These are phyloP conservation scores for Verticillium tricorpus DNA, from an alignment of 2,329 filamentous ascomycete genomes.

Conservation along the genomic window DNA sequence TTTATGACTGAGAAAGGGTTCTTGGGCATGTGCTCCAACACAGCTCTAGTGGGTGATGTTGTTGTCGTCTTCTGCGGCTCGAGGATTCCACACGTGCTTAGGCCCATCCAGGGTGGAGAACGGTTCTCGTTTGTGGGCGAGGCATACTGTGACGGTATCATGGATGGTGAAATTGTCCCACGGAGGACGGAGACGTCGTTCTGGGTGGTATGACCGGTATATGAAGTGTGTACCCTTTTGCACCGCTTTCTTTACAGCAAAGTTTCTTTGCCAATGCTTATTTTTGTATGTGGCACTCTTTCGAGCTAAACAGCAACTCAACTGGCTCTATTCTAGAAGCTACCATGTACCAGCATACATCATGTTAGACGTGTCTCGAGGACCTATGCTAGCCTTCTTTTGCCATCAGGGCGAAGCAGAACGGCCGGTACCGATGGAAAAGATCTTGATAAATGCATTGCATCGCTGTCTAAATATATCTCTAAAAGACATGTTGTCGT, in stretches of 20 bases:
- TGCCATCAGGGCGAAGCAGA: too few relatives aligned
- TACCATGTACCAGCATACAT: too few relatives aligned
- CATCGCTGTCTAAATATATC: too few relatives aligned
- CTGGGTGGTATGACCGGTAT: not conserved
- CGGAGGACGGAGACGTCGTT: not conserved
- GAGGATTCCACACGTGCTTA: constrained; percentile 11
- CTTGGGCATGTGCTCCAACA: constrained; percentile 6
- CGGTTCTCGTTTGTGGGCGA: constrained; percentile 7
- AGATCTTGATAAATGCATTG: too few relatives aligned
- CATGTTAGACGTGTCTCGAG: too few relatives aligned
- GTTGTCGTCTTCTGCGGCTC: constrained; percentile 9
- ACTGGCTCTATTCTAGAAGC: too few relatives aligned
- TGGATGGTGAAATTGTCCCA: constrained; percentile 8
- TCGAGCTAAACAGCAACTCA: too few relatives aligned
- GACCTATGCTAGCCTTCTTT: too few relatives aligned
- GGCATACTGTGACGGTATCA: constrained; percentile 8
- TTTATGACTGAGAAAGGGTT: constrained; percentile 9
- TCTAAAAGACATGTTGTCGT: too few relatives aligned
- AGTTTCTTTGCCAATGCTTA: not conserved
- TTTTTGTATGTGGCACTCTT: not conserved
- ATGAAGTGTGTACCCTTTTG: not conserved
- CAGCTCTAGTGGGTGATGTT: constrained; percentile 5
- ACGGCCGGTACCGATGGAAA: too few relatives aligned
- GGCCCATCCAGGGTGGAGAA: constrained; percentile 10
- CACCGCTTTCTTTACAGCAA: not conserved